These are phyloP conservation scores for Lentinus brumalis DNA, from an alignment of 768 basidiomycete genomes.

Conservation along the genomic window DNA sequence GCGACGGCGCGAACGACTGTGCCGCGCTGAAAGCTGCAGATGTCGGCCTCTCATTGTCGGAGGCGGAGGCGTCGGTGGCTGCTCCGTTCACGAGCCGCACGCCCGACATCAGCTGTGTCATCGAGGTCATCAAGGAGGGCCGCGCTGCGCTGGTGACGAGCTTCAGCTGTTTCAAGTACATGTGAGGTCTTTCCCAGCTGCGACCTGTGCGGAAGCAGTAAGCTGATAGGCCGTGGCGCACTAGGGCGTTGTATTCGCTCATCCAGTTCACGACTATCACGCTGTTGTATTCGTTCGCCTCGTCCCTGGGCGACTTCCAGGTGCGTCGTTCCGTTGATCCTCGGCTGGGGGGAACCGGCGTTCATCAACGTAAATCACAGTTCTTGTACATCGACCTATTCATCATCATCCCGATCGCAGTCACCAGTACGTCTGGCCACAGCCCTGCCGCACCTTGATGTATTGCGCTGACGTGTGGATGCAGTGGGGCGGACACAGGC, in stretches of 20 bases:
- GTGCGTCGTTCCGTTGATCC: constrained; percentile 42
- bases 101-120: constrained; percentile 93
- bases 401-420: constrained; percentile 96
- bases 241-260: constrained; percentile 95
- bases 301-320: constrained; percentile 95
- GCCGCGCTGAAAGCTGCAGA: constrained; percentile 98
- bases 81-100: constrained; percentile 95
- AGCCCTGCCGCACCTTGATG: background rate
- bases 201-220: background rate
- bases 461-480: constrained; percentile 6
- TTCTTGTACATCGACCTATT: constrained; percentile 98
- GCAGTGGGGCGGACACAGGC: constrained; percentile 95
- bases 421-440: constrained; percentile 74
- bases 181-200: constrained; percentile 55
- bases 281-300: constrained; percentile 93
- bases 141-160: constrained; percentile 95
- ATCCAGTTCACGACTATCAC: constrained; percentile 99
- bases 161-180: constrained; percentile 99
- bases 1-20: constrained; percentile 98
- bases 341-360: constrained; percentile 7
- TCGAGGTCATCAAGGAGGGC: constrained; percentile 97
- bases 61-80: constrained; percentile 97
- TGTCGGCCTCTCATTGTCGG: constrained; percentile 93
- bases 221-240: background rate
- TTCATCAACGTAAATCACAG: constrained; percentile 38